Conservation (phyloP, 345 rosid species). For the Populus simonii region DNA sequence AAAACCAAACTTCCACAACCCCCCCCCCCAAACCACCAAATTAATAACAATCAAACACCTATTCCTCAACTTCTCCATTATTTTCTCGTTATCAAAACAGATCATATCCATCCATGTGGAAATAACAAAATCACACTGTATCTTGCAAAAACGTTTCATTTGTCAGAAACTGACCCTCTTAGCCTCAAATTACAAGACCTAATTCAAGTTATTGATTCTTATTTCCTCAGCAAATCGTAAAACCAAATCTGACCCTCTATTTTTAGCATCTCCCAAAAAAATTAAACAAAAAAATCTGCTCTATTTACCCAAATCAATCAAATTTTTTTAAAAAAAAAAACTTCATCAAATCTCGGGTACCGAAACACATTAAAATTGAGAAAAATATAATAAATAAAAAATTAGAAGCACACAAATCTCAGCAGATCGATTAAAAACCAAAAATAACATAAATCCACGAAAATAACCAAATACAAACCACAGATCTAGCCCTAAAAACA, state of each 20-base stretch:
- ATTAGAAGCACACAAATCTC: neutral
- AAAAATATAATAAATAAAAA: neutral
- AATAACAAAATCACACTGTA: neutral
- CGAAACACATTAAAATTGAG: neutral
- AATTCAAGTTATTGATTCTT: neutral
- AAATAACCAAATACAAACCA: neutral
- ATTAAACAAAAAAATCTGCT: neutral
- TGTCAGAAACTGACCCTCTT: neutral
- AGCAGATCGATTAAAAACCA: slow-evolving; percentile 21
- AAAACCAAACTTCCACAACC: no score
- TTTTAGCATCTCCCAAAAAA: neutral
- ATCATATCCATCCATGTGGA: neutral
- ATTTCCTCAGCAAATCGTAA: neutral
- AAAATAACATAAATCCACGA: neutral
- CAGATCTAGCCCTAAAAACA: slow-evolving; percentile 21
- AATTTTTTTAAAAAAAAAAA: no score
- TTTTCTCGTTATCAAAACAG: neutral
- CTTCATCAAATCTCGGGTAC: no score
- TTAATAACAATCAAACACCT: neutral
- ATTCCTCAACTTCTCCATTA: neutral
- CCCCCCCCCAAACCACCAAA: neutral
- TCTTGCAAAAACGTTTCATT: neutral
- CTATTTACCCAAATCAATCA: neutral
- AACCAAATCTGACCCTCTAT: neutral
- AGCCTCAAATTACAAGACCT: neutral